phyloP scores from a whole-genome alignment of 768 basidiomycete species.

The Pholiota microspora region DNA sequence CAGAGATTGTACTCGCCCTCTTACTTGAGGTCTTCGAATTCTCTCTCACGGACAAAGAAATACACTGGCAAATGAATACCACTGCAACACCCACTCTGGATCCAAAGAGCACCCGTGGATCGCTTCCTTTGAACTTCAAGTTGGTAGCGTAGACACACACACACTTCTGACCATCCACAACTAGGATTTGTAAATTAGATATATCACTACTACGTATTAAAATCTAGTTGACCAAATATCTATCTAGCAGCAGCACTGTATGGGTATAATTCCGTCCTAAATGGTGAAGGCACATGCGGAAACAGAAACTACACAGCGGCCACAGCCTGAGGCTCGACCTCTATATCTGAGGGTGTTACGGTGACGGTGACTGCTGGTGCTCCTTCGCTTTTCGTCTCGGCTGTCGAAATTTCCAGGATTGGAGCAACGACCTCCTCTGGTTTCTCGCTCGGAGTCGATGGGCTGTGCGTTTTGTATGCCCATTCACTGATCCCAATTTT shows the following conservation, averaged over 20 bases:
- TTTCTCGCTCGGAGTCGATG: conserved; percentile 5
- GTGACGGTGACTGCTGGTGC: neutral
- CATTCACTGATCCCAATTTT: conserved; percentile 74
- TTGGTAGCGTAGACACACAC: no score
- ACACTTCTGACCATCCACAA: no score
- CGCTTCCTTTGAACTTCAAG: neutral
- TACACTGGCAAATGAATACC: conserved; percentile 28
- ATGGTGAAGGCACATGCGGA: neutral
- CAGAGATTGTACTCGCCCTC: conserved; percentile 29
- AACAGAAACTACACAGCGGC: no score
- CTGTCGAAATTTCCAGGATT: neutral
- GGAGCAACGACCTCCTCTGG: conserved; percentile 1
- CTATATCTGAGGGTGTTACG: neutral
- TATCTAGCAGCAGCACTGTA: neutral
- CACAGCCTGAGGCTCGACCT: neutral
- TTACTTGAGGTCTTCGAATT: conserved; percentile 28
- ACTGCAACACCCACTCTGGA: conserved; percentile 23
- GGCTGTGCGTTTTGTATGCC: conserved; percentile 55
- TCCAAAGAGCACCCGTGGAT: neutral
- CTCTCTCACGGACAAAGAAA: conserved; percentile 23
- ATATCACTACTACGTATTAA: neutral
- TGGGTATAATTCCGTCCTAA: neutral
- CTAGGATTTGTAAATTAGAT: neutral
- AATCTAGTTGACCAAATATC: neutral
- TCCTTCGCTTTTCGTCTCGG: neutral